phyloP scores from a whole-genome alignment of 1,284 basidiomycete genomes.

The Fomitopsis palustris region DNA sequence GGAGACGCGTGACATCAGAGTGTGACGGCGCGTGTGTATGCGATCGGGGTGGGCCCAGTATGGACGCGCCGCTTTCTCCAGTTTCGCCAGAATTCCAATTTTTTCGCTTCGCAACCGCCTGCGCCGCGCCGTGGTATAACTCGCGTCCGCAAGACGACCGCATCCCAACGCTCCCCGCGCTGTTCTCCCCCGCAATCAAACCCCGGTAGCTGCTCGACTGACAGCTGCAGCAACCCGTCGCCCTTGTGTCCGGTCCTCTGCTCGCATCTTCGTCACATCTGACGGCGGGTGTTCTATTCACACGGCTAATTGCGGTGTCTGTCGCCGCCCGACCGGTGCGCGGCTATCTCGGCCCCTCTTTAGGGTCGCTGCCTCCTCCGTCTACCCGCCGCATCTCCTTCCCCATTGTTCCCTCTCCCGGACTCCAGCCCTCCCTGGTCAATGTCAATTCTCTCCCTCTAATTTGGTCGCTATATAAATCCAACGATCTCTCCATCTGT shows the following conservation, averaged over 20 bases:
- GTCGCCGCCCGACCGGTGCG: not conserved
- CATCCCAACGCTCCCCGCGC: not conserved
- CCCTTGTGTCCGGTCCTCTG: not conserved
- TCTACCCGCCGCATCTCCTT: slow-evolving; percentile 13
- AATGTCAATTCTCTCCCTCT: slow-evolving; percentile 14
- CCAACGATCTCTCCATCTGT: slow-evolving; percentile 13
- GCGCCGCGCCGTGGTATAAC: not conserved
- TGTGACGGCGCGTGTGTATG: not conserved
- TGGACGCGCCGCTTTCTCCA: not conserved
- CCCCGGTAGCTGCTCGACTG: not conserved
- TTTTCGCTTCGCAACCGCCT: not conserved
- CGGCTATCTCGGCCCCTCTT: slow-evolving; percentile 4
- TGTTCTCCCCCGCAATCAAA: not conserved
- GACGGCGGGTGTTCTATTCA: not conserved
- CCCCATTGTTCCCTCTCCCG: slow-evolving; percentile 21
- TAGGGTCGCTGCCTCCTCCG: slow-evolving; percentile 8
- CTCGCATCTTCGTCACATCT: not conserved
- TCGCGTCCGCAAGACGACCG: slow-evolving; percentile 5
- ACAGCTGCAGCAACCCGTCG: not conserved
- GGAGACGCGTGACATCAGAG: slow-evolving; percentile 1
- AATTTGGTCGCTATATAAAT: slow-evolving; percentile 15
- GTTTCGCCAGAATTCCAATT: not conserved
- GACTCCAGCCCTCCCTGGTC: slow-evolving; percentile 14
- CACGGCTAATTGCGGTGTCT: not conserved
- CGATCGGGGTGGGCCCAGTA: not conserved